phyloP scores from a whole-genome alignment of 192 early-diverging fungal species.

The Backusella macrospora region DNA sequence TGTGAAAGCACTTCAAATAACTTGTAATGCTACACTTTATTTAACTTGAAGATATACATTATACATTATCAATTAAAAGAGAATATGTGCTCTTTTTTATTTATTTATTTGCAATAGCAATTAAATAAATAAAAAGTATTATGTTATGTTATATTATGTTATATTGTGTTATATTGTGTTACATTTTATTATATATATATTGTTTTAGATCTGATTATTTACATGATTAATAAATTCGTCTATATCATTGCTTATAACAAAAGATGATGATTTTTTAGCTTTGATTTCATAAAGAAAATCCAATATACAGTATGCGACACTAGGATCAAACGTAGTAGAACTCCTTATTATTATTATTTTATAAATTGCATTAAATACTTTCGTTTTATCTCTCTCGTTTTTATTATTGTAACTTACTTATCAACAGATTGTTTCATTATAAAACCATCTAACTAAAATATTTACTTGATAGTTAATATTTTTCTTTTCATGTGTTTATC shows the following conservation, averaged over 20 bases:
- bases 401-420: neutral
- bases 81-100: too few relatives aligned
- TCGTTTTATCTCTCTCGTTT: neutral
- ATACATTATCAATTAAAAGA: too few relatives aligned
- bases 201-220: neutral
- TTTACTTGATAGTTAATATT: too few relatives aligned
- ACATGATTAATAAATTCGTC: neutral
- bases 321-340: neutral
- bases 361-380: neutral
- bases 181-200: neutral
- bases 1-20: too few relatives aligned
- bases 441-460: neutral
- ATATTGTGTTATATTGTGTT: neutral
- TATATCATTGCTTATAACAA: neutral
- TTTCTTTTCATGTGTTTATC: neutral
- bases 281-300: constrained; percentile 5
- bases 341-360: neutral
- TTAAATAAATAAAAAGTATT: too few relatives aligned
- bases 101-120: too few relatives aligned
- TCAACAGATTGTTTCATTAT: neutral
- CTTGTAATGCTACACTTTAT: too few relatives aligned
- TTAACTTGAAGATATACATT: too few relatives aligned
- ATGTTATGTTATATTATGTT: too few relatives aligned
- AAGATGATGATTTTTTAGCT: neutral
- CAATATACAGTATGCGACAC: neutral